phyloP scores from a whole-genome alignment of 2,329 filamentous ascomycete species.

The Penicillium fuscoglaucum region DNA sequence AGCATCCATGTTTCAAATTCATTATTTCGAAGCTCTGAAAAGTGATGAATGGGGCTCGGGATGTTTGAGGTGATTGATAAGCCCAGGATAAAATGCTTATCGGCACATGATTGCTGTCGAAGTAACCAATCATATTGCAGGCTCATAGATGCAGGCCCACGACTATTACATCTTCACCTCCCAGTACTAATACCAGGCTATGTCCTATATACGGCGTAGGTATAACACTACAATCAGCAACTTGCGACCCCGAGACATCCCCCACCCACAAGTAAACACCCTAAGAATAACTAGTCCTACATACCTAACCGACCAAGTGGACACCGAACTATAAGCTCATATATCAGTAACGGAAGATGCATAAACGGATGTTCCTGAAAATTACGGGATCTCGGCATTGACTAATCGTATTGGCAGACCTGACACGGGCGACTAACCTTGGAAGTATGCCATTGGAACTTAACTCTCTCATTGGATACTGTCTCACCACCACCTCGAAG shows the following conservation, averaged over 20 bases:
- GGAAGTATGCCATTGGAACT: no score
- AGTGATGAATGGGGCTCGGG: not conserved
- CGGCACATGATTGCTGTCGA: slow-evolving; percentile 32
- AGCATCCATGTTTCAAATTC: slow-evolving; percentile 38
- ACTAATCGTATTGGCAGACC: no score
- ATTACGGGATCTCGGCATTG: no score
- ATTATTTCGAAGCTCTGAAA: not conserved
- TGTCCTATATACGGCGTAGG: slow-evolving; percentile 30
- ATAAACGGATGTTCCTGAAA: no score
- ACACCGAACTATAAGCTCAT: no score
- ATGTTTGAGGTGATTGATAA: not conserved
- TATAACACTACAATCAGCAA: slow-evolving; percentile 57
- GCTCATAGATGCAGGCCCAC: not conserved
- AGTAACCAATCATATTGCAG: slow-evolving; percentile 30
- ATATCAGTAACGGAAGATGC: no score
- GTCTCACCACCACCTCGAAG: no score
- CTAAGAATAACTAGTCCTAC: no score
- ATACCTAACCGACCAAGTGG: no score
- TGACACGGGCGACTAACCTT: no score
- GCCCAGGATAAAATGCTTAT: slow-evolving; percentile 20
- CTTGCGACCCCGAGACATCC: slow-evolving; percentile 54
- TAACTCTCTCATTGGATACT: no score
- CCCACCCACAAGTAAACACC: slow-evolving; percentile 45
- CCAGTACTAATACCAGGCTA: no score
- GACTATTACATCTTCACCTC: not conserved